These are phyloP conservation scores for Candida insectorum DNA, from an alignment of 805 yeast genomes.

Conservation along the genomic window DNA sequence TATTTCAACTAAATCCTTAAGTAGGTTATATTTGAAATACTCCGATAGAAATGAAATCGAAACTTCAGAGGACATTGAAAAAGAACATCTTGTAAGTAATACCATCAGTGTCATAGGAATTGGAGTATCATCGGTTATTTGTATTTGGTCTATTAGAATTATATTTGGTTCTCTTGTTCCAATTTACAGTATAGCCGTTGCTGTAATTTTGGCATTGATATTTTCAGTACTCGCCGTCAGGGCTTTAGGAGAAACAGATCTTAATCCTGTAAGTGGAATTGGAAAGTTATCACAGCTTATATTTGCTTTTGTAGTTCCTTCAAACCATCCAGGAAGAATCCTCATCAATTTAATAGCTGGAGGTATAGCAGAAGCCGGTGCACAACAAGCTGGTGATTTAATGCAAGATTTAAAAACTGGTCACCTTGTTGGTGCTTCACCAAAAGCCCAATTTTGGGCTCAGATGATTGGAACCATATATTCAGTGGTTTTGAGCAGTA, in stretches of 20 bases:
- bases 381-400: conserved; percentile 97
- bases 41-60: background rate
- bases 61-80: conserved; percentile 22
- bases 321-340: conserved; percentile 73
- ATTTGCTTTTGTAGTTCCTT: conserved; percentile 79
- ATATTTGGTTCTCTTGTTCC: conserved; percentile 77
- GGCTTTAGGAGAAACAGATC: conserved; percentile 94
- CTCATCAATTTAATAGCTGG: conserved; percentile 89
- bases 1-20: conserved; percentile 46
- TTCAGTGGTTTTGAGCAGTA: conserved; percentile 74
- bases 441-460: conserved; percentile 86
- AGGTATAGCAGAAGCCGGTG: conserved; percentile 97
- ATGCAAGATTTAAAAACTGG: conserved; percentile 98
- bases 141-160: conserved; percentile 59
- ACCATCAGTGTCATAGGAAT: conserved; percentile 58
- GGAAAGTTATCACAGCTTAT: conserved; percentile 90
- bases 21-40: background rate
- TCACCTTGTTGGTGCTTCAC: conserved; percentile 85
- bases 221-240: conserved; percentile 85
- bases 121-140: conserved; percentile 58
- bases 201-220: conserved; percentile 71
- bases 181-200: conserved; percentile 59
- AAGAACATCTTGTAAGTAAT: conserved; percentile 47
- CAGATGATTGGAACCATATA: conserved; percentile 85
- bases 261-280: conserved; percentile 95